phyloP scores from a whole-genome alignment of 495 filamentous ascomycete genomes.

The Lindgomyces ingoldianus region DNA sequence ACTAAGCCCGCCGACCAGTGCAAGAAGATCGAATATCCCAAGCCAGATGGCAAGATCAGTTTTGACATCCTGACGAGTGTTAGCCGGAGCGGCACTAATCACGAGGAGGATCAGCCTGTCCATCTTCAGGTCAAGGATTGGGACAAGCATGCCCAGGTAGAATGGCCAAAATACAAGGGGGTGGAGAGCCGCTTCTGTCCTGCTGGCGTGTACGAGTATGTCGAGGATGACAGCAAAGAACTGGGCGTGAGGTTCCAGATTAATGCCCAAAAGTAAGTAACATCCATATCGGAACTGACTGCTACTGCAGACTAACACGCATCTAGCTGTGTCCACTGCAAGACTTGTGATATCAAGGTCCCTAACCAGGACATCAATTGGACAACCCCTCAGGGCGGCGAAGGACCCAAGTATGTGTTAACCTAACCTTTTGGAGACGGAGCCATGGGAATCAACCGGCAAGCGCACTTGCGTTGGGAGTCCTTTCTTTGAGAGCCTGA shows the following conservation, averaged over 20 bases:
- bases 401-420: conserved; percentile 95
- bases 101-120: conserved; percentile 97
- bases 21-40: conserved; percentile 91
- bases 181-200: conserved; percentile 98
- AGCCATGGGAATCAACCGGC: background rate
- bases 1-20: conserved; percentile 80
- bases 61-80: conserved; percentile 97
- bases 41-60: conserved; percentile 88
- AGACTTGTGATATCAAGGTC: conserved; percentile 99
- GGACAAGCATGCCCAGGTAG: conserved; percentile 79
- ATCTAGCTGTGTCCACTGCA: conserved; percentile 93
- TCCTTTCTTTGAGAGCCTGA: background rate
- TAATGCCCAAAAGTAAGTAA: conserved; percentile 90
- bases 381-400: conserved; percentile 91
- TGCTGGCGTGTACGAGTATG: conserved; percentile 98
- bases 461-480: background rate
- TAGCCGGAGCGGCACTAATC: conserved; percentile 92
- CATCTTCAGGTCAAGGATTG: conserved; percentile 94
- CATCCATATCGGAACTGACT: background rate
- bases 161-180: conserved; percentile 87
- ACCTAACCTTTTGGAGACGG: conserved; percentile 55
- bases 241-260: conserved; percentile 94
- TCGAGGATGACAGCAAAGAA: conserved; percentile 81
- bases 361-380: conserved; percentile 96
- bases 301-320: conserved; percentile 39